Conservation (phyloP, 2,329 filamentous ascomycete genomes). For the Pseudocercospora eumusae region DNA sequence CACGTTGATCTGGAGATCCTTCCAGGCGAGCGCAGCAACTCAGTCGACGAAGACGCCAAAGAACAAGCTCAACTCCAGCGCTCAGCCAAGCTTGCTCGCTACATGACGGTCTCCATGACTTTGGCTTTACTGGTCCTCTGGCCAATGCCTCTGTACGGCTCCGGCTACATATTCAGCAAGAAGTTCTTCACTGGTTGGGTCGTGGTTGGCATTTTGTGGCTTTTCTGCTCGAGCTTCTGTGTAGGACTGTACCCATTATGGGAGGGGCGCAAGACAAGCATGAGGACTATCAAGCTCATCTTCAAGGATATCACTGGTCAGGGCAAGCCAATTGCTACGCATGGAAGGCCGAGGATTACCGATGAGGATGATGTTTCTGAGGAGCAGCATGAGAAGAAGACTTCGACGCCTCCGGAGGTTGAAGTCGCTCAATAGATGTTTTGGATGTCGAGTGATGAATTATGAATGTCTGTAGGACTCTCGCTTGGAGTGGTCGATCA, state of each 20-base stretch:
- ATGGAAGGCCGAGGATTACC: slow-evolving; percentile 36
- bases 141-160: slow-evolving; percentile 90
- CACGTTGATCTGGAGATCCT: slow-evolving; percentile 67
- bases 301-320: slow-evolving; percentile 58
- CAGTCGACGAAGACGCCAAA: slow-evolving; percentile 44
- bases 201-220: slow-evolving; percentile 74
- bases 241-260: slow-evolving; percentile 81
- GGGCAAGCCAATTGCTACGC: slow-evolving; percentile 33
- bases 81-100: slow-evolving; percentile 55
- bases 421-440: slow-evolving; percentile 23
- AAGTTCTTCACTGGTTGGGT: slow-evolving; percentile 54
- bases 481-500: neutral
- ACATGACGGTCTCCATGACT: slow-evolving; percentile 64
- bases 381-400: slow-evolving; percentile 32
- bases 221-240: slow-evolving; percentile 69
- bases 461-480: neutral
- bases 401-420: slow-evolving; percentile 35
- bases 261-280: slow-evolving; percentile 71
- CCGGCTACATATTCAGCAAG: slow-evolving; percentile 77
- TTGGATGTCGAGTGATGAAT: neutral
- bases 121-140: slow-evolving; percentile 75
- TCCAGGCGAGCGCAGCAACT: slow-evolving; percentile 51
- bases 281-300: slow-evolving; percentile 63
- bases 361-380: slow-evolving; percentile 31
- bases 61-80: slow-evolving; percentile 49